Base-by-base conservation (phyloP, 306 rosid genomes). In the Trifolium repens region DNA sequence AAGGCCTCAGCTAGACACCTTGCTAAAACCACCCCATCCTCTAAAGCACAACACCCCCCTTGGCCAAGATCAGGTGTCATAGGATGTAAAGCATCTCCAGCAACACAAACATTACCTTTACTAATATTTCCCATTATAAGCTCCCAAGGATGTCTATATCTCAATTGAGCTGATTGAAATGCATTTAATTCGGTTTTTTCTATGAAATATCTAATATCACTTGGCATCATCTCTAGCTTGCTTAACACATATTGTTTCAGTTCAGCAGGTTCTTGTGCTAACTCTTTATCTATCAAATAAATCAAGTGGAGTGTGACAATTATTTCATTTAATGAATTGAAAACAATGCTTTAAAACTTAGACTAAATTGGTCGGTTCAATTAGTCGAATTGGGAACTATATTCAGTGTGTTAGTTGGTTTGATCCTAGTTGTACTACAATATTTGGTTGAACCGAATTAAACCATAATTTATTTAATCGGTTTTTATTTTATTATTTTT, bases 61-160 rank as follows among this genome's bases (percentile, higher is more conserved):
- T 90, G 93, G 9, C 91, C 92, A 10, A 90, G 42, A 46, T 90
- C 93, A 0, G 96, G 91, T 0, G 87, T 77, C 93, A 84, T 90
- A 2, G 96, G 86, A 67, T 92, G 97, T 40, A 92, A 63, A 0
- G 91, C 92, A 16, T 88, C 97, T 24, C 96, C 94, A 0, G 78
- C 92, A 9, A 93, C 86, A 83, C 93, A 91, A 3, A 87, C 92
- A 15, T 85, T 88, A 40, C 85, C 87, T 85, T 91, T 89, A 63
- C 83, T 87, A 8, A 89, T 87, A 16, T 82, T 86, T 60, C 91
- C 91, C 66, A 77, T 85, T 4, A 93, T 5, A 0, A 91, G 67
- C 44, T 93, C 98, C 97, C 90, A 88, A 0, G 91, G 96, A 34
- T 35, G 67, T 32, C 92, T 87, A 9, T 79, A 86, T 79, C 78